Evolutionary conservation across 495 filamentous ascomycete species (phyloP), one percentile per base, ranked within the genome.

Genomic region (Chaetomium cochliodes): DNA sequence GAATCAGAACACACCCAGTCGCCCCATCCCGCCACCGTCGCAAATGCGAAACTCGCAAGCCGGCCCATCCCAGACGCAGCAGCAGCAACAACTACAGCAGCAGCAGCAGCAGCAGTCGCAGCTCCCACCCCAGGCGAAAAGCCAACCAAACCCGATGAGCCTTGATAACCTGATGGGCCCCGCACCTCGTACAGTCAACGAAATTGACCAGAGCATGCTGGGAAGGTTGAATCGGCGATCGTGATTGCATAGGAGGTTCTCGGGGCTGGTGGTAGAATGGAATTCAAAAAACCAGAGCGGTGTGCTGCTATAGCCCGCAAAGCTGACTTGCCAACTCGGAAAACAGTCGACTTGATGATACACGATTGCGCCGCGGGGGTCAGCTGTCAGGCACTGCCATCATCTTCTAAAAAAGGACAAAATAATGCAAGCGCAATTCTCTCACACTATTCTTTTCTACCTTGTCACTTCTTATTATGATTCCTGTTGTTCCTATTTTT

Each of bases 141-240:
- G 58, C 1, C 67, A 64, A 66, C 58, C 57, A 16, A 75, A 74
- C 33, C 73, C 78, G 0, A 83, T 83, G 80, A 81, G 79, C 62
- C 47, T 83, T 1, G 73, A 75, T 41, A 77, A 78, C 37, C 67
- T 83, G 55, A 75, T 83, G 66, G 70, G 66, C n/a, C 63, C 57
- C 0, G 67, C 67, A 16, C 37, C 52, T 60, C 73, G 28, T 64
- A 28, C 49, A 67, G 70, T 50, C 6, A 65, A 60, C 57, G 63
- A 65, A 26, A 82, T 83, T 37, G 80, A 83, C 60, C 70, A 70
- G 25, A 75, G 66, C 62, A 83, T 83, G 80, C 66, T 83, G 20
- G 76, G 74, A 20, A 67, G 67, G 28, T 50, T 76, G 47, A 65
- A 71, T 28, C 61, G 70, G 41, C 70, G 71, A 13, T 60, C 65